phyloP scores from a whole-genome alignment of 2,329 filamentous ascomycete genomes.

The Ascocoryne sarcoides region DNA sequence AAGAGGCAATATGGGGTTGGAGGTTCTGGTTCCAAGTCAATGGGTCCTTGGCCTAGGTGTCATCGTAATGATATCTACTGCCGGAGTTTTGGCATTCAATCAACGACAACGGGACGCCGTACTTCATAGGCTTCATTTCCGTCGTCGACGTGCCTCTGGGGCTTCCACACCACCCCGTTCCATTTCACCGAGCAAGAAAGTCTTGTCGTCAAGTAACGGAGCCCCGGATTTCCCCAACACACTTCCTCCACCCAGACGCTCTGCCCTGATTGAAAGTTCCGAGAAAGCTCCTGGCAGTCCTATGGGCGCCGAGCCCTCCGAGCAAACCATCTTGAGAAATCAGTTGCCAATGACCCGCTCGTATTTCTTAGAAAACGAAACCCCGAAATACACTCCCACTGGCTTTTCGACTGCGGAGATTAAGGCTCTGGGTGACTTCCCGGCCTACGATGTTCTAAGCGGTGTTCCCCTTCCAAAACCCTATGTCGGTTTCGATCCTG shows the following conservation, averaged over 20 bases:
- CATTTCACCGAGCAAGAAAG: constrained; percentile 20
- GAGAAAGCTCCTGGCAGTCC: constrained; percentile 13
- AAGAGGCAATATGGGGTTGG: constrained; percentile 17
- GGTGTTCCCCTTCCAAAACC: constrained; percentile 63
- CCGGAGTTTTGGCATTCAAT: constrained; percentile 12
- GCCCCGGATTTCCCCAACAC: constrained; percentile 16
- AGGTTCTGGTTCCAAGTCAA: constrained; percentile 10
- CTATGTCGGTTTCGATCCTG: constrained; percentile 57
- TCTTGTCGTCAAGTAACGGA: neutral
- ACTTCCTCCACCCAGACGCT: constrained; percentile 25
- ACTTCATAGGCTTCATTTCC: constrained; percentile 19
- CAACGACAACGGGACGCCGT: constrained; percentile 20
- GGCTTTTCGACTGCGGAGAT: constrained; percentile 66
- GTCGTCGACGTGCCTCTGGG: constrained; percentile 23
- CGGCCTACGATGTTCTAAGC: constrained; percentile 66
- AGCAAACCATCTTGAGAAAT: constrained; percentile 15
- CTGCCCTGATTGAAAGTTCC: constrained; percentile 20
- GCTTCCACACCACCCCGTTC: constrained; percentile 27
- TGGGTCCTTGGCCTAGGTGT: constrained; percentile 23
- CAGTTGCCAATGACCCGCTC: constrained; percentile 17
- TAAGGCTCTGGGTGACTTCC: constrained; percentile 63
- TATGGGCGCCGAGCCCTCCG: constrained; percentile 11
- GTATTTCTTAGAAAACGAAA: constrained; percentile 20
- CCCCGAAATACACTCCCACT: constrained; percentile 47
- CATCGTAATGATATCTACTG: constrained; percentile 16